These are phyloP conservation scores for Phytophthora sansomeana DNA, from an alignment of 352 stramenopile genomes.

Conservation along the genomic window DNA sequence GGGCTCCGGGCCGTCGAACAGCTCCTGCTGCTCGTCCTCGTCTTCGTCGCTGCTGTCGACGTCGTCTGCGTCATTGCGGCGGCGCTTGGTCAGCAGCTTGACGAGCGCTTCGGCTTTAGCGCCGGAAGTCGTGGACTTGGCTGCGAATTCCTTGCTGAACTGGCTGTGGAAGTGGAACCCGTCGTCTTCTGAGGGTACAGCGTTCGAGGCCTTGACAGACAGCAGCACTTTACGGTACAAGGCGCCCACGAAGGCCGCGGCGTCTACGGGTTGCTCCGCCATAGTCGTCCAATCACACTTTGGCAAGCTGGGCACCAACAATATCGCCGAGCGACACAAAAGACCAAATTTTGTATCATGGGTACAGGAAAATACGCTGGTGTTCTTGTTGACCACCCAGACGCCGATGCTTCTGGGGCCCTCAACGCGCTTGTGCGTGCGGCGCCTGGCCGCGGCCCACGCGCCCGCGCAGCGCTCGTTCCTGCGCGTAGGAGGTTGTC, in stretches of 20 bases:
- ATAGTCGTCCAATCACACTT: slow-evolving; percentile 4
- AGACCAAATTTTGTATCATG: not conserved
- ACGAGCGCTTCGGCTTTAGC: slow-evolving; percentile 63
- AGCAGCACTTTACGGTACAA: slow-evolving; percentile 83
- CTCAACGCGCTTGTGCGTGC: slow-evolving; percentile 23
- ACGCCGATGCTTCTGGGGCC: slow-evolving; percentile 33
- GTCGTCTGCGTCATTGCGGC: slow-evolving; percentile 17
- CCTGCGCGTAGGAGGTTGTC: not conserved
- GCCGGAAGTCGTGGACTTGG: slow-evolving; percentile 43
- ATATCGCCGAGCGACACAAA: not conserved
- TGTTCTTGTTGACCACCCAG: slow-evolving; percentile 21
- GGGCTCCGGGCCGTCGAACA: slow-evolving; percentile 83
- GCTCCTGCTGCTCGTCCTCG: slow-evolving; percentile 43
- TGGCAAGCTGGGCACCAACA: not conserved
- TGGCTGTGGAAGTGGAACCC: slow-evolving; percentile 86
- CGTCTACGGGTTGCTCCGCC: slow-evolving; percentile 31
- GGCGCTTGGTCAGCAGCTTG: slow-evolving; percentile 51
- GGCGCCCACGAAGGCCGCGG: slow-evolving; percentile 55
- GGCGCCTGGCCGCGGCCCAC: slow-evolving; percentile 16
- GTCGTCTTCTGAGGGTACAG: slow-evolving; percentile 78
- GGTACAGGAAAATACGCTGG: not conserved
- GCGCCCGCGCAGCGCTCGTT: slow-evolving; percentile 7
- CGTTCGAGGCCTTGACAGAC: slow-evolving; percentile 86
- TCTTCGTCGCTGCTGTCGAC: slow-evolving; percentile 59
- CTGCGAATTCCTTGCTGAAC: slow-evolving; percentile 70